Evolutionary conservation across 2,329 filamentous ascomycete genomes (phyloP).

Genomic region (Alternaria novae-zelandiae): DNA sequence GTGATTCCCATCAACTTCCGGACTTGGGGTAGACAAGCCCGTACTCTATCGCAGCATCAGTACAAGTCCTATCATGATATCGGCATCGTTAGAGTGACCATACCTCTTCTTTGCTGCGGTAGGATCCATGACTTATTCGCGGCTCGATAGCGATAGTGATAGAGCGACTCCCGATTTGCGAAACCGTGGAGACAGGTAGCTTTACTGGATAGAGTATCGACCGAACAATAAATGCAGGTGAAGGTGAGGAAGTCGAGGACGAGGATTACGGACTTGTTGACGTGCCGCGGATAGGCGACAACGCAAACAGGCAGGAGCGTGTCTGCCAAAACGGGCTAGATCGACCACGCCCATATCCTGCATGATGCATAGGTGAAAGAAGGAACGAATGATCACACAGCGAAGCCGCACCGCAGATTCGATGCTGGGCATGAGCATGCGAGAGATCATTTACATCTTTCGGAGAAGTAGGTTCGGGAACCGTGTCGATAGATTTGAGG

Average conservation of each 20-base stretch:
- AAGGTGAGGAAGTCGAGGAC: not conserved
- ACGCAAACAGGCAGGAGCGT: not conserved
- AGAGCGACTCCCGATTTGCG: not conserved
- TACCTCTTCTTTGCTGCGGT: not conserved
- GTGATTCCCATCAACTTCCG: not conserved
- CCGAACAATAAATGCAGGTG: not conserved
- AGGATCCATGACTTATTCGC: not conserved
- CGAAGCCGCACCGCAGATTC: not conserved
- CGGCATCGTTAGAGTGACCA: not conserved
- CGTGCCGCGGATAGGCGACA: not conserved
- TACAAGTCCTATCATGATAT: not conserved
- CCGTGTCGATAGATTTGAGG: conserved; percentile 3
- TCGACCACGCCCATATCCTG: not conserved
- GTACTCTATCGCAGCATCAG: not conserved
- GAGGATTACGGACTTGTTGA: not conserved
- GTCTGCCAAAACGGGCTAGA: not conserved
- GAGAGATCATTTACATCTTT: not conserved
- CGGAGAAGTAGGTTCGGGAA: not conserved
- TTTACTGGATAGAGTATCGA: not conserved
- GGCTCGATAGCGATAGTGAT: not conserved
- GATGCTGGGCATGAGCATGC: too few species aligned
- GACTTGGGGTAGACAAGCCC: not conserved
- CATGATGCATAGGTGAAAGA: not conserved
- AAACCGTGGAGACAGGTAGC: not conserved
- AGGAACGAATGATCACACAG: not conserved